Evolutionary conservation across 768 basidiomycete species (phyloP).

Genomic region (Saitozyma sp.): DNA sequence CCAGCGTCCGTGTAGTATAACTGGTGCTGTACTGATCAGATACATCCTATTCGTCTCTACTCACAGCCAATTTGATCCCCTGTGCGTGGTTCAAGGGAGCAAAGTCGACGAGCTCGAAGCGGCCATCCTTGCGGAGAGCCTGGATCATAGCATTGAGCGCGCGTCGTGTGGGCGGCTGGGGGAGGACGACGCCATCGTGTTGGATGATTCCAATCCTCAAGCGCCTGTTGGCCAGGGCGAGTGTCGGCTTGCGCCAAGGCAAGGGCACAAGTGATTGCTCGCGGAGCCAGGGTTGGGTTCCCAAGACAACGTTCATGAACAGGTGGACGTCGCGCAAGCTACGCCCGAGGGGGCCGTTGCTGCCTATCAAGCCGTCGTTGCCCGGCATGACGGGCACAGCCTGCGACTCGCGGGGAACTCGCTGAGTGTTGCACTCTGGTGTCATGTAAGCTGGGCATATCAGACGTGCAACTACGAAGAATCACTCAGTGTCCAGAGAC

Average conservation of each 20-base stretch:
- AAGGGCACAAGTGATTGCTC: constrained; percentile 37
- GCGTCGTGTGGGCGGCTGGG: constrained; percentile 29
- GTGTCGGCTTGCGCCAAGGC: constrained; percentile 26
- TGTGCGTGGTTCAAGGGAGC: too few species aligned
- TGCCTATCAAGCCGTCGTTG: constrained; percentile 33
- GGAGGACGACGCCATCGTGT: constrained; percentile 36
- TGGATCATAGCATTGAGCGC: constrained; percentile 10
- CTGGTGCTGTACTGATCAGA: too few species aligned
- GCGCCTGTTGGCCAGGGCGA: constrained; percentile 20
- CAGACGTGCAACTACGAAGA: constrained; percentile 12
- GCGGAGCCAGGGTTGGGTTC: constrained; percentile 23
- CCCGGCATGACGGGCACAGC: constrained; percentile 17
- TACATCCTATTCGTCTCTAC: too few species aligned
- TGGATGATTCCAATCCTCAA: constrained; percentile 30
- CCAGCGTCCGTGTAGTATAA: too few species aligned
- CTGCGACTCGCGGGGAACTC: background rate
- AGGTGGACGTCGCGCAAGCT: constrained; percentile 22
- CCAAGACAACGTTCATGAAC: constrained; percentile 30
- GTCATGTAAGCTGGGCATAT: too few species aligned
- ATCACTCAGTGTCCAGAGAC: constrained; percentile 47
- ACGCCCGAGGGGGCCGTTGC: constrained; percentile 36
- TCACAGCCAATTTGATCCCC: too few species aligned
- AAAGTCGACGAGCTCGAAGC: too few species aligned
- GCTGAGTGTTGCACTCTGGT: constrained; percentile 30
- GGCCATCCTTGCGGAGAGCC: too few species aligned